Conservation (phyloP, 805 yeast genomes). For the Hanseniaspora singularis region DNA sequence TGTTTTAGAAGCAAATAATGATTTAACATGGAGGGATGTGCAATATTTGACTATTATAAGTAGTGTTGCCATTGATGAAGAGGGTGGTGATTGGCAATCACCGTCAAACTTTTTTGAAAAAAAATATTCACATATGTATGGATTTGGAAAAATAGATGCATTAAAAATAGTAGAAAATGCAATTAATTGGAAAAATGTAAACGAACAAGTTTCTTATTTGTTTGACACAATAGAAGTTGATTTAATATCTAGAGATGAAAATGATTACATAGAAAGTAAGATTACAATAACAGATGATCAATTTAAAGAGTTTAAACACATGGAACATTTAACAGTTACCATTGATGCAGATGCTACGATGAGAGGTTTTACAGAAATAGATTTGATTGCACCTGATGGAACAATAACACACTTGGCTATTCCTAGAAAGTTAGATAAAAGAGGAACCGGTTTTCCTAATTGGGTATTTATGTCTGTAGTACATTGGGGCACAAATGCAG, state of each 20-base stretch:
- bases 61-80: conserved; percentile 48
- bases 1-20: conserved; percentile 70
- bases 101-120: conserved; percentile 48
- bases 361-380: conserved; percentile 61
- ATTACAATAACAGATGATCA: conserved; percentile 39
- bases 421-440: conserved; percentile 46
- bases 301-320: conserved; percentile 40
- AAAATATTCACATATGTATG: conserved; percentile 72
- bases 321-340: conserved; percentile 80
- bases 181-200: conserved; percentile 65
- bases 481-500: conserved; percentile 93
- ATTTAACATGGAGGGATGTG: conserved; percentile 88
- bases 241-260: conserved; percentile 19
- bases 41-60: conserved; percentile 71
- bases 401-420: conserved; percentile 62
- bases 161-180: conserved; percentile 61
- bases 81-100: conserved; percentile 62
- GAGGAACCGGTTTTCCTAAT: conserved; percentile 47
- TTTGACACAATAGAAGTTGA: conserved; percentile 34
- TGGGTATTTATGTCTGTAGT: conserved; percentile 98
- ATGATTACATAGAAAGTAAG: conserved; percentile 27
- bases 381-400: conserved; percentile 64
- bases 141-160: conserved; percentile 88
- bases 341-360: conserved; percentile 52
- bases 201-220: conserved; percentile 79